Conservation (phyloP, 108 stramenopile species). For the Ochromonas danica region DNA sequence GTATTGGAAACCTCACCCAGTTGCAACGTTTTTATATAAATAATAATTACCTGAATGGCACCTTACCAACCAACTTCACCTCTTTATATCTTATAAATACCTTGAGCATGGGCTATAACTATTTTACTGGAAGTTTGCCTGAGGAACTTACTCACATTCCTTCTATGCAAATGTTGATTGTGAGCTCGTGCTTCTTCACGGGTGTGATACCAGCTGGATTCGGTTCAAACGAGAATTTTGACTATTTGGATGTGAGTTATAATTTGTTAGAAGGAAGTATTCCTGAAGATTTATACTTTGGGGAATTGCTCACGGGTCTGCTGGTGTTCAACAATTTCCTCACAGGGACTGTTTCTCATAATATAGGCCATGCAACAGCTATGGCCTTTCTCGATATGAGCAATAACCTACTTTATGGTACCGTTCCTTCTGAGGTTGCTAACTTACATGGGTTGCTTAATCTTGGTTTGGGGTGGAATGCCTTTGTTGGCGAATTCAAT, state of each 20-base stretch:
- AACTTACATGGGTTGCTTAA: too few species aligned
- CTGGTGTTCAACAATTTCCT: background rate
- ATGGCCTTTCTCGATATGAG: background rate
- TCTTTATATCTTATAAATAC: background rate
- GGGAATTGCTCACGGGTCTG: background rate
- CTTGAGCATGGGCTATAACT: too few species aligned
- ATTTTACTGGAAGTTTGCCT: background rate
- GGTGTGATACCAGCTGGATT: background rate
- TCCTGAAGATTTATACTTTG: background rate
- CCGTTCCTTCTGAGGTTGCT: background rate
- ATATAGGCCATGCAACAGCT: background rate
- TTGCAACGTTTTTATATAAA: background rate
- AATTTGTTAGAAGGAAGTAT: background rate
- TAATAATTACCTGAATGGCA: background rate
- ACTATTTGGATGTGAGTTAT: background rate
- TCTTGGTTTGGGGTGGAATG: too few species aligned
- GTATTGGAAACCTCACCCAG: background rate
- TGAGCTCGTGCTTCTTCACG: too few species aligned
- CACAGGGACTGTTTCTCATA: background rate
- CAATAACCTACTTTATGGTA: background rate
- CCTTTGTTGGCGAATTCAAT: too few species aligned
- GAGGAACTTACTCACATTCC: too few species aligned
- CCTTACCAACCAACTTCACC: background rate
- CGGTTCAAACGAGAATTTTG: background rate
- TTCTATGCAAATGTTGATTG: too few species aligned